Evolutionary conservation across 495 filamentous ascomycete species (phyloP), one percentile per base, ranked within the genome.

Genomic region (Aspergillus cavernicola): DNA sequence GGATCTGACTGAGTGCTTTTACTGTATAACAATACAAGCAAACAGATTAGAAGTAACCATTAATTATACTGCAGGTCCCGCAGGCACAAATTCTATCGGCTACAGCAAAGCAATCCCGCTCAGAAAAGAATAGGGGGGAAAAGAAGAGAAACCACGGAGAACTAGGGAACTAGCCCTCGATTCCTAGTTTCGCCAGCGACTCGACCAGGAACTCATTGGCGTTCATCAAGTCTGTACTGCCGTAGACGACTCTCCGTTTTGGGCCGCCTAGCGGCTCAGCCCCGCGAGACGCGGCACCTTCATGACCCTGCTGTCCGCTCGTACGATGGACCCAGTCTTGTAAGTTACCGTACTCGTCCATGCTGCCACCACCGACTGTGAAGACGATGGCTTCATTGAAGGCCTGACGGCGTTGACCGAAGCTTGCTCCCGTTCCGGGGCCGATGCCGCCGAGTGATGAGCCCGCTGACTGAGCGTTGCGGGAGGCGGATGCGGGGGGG

Each of bases 291-390:
- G 12, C 71, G 8, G 78, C 67, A 11, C 70, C 74, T 29, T 73
- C 77, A 26, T 66, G 66, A 3, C 77, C 78, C 16, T 65, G 66
- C 33, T 77, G 76, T 31, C 80, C 78, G 48, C 77, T 83, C 6
- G 86, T 87, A 48, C 92, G 80, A 65, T 82, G 81, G 7, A 90
- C 89, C 95, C 95, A 99, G 63, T 97, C 93, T 64, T 95, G 90
- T 65, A 99, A 67, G 66, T 99, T 99, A 12, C 92, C 92, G 68
- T 99, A 99, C 66, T 99, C 95, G 60, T 97, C 95, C 91, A 97
- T 97, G 61, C 90, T 96, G 20, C 95, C 93, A 47, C 93, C 93
- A 10, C 93, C 93, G 16, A 99, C 92, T 13, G 90, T 95, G 62
- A 99, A 97, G 23, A 97, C 95, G 50, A 97, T 86, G 7, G 93